Evolutionary conservation across 164 flowering plant species (phyloP).

Genomic region (Stephania japonica): DNA sequence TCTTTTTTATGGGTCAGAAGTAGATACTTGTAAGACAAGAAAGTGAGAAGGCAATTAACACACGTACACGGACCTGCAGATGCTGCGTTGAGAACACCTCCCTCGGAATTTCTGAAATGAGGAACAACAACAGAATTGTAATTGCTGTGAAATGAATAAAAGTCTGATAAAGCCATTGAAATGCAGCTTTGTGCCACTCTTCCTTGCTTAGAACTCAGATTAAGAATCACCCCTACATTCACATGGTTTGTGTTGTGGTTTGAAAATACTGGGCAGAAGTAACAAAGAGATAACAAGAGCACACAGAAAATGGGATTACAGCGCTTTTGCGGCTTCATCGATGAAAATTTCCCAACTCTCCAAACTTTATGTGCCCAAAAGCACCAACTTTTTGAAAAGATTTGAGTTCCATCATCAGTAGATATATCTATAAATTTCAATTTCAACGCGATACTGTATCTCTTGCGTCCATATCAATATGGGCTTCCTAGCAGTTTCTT

Average conservation of each 20-base stretch:
- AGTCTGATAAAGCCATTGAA: slow-evolving; percentile 17
- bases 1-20: neutral
- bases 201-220: slow-evolving; percentile 8
- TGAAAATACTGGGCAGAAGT: neutral
- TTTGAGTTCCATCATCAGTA: neutral
- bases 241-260: neutral
- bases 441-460: neutral
- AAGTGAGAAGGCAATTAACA: slow-evolving; percentile 11
- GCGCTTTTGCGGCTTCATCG: neutral
- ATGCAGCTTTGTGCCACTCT: slow-evolving; percentile 12
- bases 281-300: neutral
- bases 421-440: neutral
- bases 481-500: neutral
- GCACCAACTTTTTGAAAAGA: neutral
- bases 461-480: neutral
- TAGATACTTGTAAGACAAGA: slow-evolving; percentile 4
- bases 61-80: neutral
- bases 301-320: neutral
- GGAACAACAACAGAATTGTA: neutral
- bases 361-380: neutral
- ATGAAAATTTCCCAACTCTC: neutral
- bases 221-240: slow-evolving; percentile 18
- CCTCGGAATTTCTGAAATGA: neutral
- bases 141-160: slow-evolving; percentile 3
- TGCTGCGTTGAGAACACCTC: neutral